Evolutionary conservation across 257 asterid genomes (phyloP), one percentile per base, ranked within the genome.

Genomic region (Scutellaria minor): DNA sequence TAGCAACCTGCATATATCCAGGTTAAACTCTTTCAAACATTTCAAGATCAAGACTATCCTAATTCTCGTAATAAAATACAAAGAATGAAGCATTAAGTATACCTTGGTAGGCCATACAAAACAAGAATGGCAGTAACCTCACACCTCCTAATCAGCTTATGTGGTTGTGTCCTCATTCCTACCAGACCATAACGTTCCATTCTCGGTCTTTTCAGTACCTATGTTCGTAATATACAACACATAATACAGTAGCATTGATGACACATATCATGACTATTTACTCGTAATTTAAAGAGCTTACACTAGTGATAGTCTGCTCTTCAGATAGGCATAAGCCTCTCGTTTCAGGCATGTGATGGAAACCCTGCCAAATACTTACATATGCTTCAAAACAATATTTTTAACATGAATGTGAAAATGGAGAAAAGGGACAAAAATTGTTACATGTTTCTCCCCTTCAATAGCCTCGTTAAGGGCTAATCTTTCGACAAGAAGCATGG

Each of bases 61-160:
- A 35, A 50, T 66, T 31, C 37, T 31, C 5, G 5, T 31, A 2
- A 31, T 35, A 20, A 37, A 2, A 10, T 57, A 47, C 9, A 14
- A 27, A 55, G 24, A 24, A 18, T 18, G 56, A 3, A 31, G 24
- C 5, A 13, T 20, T 58, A 18, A 2, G 12, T 7, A 45, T 85
- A 95, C 99, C 99, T 92, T 65, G 99, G 99, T 51, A 95, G 98
- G 75, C 99, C 99, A 70, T 81, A 95, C 58, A 95, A 75, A 11
- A 92, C 97, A 1, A 95, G 94, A 82, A 95, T 95, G 64, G 99
- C 98, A 20, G 97, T 92, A 83, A 95, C 99, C 70, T 92, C 98
- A 73, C 96, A 90, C 85, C 68, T 95, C 56, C 98, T 84, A 10
- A 74, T 83, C 46, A 92, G 92, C 85, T 89, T 95, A 70, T 95